phyloP scores from a whole-genome alignment of 306 rosid genomes.

The Fragaria ananassa region DNA sequence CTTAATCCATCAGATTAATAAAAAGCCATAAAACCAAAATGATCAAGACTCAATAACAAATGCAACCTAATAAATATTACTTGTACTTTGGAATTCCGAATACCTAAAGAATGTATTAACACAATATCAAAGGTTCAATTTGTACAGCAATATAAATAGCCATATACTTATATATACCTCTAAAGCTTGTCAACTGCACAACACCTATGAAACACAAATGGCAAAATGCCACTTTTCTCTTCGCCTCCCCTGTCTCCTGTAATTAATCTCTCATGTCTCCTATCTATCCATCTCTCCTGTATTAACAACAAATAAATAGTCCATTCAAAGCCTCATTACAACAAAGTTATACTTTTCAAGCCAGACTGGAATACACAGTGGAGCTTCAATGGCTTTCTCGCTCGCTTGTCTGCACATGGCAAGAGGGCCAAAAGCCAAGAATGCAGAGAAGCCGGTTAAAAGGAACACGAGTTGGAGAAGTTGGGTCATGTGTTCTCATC shows the following conservation, averaged over 20 bases:
- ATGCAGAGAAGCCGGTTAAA: constrained; percentile 33
- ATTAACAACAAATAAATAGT: constrained; percentile 35
- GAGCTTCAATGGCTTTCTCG: constrained; percentile 21
- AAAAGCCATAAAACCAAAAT: no score
- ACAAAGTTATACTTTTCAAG: constrained; percentile 18
- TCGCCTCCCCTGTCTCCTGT: constrained; percentile 32
- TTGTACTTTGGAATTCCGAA: no score
- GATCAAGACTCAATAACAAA: no score
- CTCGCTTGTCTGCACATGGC: constrained; percentile 27
- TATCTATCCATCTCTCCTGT: constrained; percentile 36
- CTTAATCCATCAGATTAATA: no score
- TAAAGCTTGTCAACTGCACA: constrained; percentile 54
- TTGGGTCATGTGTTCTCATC: constrained; percentile 44
- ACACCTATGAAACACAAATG: constrained; percentile 49
- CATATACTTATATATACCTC: constrained; percentile 43
- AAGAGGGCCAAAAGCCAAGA: constrained; percentile 22
- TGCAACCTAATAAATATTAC: no score
- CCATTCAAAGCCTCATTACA: constrained; percentile 31
- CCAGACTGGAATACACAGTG: constrained; percentile 19
- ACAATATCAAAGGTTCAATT: constrained; percentile 38
- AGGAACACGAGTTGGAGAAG: constrained; percentile 34
- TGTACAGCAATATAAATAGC: constrained; percentile 46
- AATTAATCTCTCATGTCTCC: constrained; percentile 17
- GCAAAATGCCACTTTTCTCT: constrained; percentile 35
- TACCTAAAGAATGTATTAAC: constrained; percentile 22